A percentile compares a stretch with the other conserved stretches of the same genome.
These are phyloP conservation scores for Aurinia saxatilis DNA, from an alignment of 345 rosid species.

Conservation along the genomic window DNA sequence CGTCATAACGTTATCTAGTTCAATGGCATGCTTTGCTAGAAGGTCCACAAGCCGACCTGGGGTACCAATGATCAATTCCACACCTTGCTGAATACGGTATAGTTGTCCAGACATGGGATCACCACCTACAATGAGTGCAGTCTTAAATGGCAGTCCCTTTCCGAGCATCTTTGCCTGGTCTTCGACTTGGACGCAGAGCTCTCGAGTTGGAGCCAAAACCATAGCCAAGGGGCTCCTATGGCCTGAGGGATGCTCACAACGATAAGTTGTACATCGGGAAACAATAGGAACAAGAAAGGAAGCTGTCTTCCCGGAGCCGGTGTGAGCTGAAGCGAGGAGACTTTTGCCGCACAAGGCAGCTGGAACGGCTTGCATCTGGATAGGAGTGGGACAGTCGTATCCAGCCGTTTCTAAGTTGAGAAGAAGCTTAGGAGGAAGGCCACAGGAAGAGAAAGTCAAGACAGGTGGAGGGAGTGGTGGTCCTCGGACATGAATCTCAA, in stretches of 20 bases:
- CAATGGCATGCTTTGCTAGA: conserved; percentile 55
- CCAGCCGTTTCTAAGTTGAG: conserved; percentile 69
- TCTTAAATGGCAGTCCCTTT: conserved; percentile 85
- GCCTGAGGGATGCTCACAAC: conserved; percentile 23
- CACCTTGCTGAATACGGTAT: conserved; percentile 74
- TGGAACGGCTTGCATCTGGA: conserved; percentile 91
- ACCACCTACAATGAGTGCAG: conserved; percentile 92
- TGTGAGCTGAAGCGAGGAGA: conserved; percentile 77
- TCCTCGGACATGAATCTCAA: conserved; percentile 66
- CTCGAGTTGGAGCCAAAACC: conserved; percentile 84
- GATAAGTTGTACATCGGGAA: conserved; percentile 45
- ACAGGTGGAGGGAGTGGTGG: conserved; percentile 47
- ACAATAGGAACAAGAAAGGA: conserved; percentile 76
- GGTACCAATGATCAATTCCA: conserved; percentile 77
- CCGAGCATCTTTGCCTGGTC: conserved; percentile 86
- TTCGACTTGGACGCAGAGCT: conserved; percentile 85
- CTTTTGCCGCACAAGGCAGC: conserved; percentile 57
- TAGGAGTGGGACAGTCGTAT: conserved; percentile 67
- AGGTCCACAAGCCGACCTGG: conserved; percentile 91
- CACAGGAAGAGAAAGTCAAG: conserved; percentile 61
- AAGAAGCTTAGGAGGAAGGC: conserved; percentile 43
- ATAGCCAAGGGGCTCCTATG: conserved; percentile 51
- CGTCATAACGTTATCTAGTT: conserved; percentile 39
- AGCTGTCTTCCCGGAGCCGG: conserved; percentile 91
- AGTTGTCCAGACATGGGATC: conserved; percentile 75